These are phyloP conservation scores for Globisporangium splendens DNA, from an alignment of 352 stramenopile genomes.

Conservation along the genomic window DNA sequence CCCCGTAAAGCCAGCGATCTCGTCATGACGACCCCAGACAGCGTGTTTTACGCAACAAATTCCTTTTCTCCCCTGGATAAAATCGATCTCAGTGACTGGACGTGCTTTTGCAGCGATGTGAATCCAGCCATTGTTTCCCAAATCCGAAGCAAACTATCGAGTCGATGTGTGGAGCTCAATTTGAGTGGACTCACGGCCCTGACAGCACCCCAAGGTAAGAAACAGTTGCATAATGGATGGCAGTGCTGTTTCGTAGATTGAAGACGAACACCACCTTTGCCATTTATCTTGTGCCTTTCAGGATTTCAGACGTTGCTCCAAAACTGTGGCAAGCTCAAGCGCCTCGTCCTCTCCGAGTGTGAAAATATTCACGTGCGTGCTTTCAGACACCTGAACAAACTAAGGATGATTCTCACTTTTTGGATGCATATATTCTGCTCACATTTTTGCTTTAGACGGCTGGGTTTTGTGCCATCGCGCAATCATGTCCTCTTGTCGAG, in stretches of 20 bases:
- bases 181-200: constrained; percentile 34
- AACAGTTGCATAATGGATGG: neutral
- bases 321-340: constrained; percentile 33
- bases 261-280: neutral
- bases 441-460: constrained; percentile 42
- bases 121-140: constrained; percentile 21
- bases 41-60: constrained; percentile 56
- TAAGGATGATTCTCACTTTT: neutral
- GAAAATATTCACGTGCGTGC: constrained; percentile 32
- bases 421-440: neutral
- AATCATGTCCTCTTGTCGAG: constrained; percentile 22
- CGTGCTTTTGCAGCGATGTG: constrained; percentile 25
- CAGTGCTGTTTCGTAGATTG: neutral
- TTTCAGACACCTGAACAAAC: constrained; percentile 5
- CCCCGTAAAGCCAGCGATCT: neutral
- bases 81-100: constrained; percentile 57
- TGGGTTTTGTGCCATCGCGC: constrained; percentile 28
- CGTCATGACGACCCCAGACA: constrained; percentile 31
- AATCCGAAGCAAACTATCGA: constrained; percentile 42
- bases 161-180: constrained; percentile 38
- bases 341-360: constrained; percentile 34
- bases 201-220: constrained; percentile 27
- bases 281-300: constrained; percentile 10
- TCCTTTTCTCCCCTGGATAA: constrained; percentile 32
- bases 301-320: constrained; percentile 32